phyloP scores from a whole-genome alignment of 1,284 basidiomycete genomes.

The Boletus holoroseus region DNA sequence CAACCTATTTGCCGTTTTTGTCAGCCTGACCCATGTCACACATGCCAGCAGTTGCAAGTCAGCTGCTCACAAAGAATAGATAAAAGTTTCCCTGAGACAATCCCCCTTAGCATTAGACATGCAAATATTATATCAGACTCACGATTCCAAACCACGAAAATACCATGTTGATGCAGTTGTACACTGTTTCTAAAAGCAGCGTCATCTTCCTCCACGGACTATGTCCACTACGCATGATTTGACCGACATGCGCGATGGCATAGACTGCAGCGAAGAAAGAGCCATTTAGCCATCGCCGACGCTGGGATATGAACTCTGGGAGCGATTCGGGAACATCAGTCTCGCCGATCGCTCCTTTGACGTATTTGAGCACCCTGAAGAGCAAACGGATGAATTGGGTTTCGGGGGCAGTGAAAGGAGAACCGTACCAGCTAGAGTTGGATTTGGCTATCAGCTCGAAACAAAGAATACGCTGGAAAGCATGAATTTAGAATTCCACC shows the following conservation, averaged over 20 bases:
- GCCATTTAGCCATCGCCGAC: slow-evolving; percentile 87
- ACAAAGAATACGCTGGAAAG: slow-evolving; percentile 76
- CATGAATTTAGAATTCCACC: slow-evolving; percentile 4
- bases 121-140: slow-evolving; percentile 32
- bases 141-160: slow-evolving; percentile 93
- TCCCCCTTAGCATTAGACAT: slow-evolving; percentile 1
- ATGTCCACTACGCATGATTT: slow-evolving; percentile 84
- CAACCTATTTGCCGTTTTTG: slow-evolving; percentile 46
- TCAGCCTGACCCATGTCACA: slow-evolving; percentile 7
- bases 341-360: slow-evolving; percentile 92
- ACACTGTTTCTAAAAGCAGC: slow-evolving; percentile 78
- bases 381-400: not conserved
- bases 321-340: slow-evolving; percentile 95
- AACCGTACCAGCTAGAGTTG: slow-evolving; percentile 70
- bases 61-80: slow-evolving; percentile 80
- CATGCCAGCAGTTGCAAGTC: not conserved
- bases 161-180: slow-evolving; percentile 83
- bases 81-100: slow-evolving; percentile 81
- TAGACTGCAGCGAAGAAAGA: slow-evolving; percentile 94
- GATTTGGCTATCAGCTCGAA: slow-evolving; percentile 95
- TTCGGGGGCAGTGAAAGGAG: not conserved
- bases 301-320: slow-evolving; percentile 93
- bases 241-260: slow-evolving; percentile 76
- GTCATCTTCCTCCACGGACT: slow-evolving; percentile 69
- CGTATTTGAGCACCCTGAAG: slow-evolving; percentile 86